Base-by-base conservation (phyloP, 2,329 filamentous ascomycete genomes). In the Neonectria magnoliae region DNA sequence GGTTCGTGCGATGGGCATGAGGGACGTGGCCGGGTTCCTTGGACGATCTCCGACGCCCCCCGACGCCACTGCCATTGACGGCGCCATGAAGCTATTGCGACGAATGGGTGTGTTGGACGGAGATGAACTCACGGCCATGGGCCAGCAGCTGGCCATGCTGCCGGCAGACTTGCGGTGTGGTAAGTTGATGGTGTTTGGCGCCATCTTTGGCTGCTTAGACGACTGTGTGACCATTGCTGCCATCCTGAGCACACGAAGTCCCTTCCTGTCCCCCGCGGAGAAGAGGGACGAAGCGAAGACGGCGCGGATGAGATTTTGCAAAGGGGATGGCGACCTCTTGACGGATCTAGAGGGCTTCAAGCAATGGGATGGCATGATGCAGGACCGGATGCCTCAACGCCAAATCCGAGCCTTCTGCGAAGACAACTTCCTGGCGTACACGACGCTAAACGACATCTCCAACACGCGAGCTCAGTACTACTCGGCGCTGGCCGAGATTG, bases 121-220 rank as follows among this genome's bases (percentile, higher is more conserved):
- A 48, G 89, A 93, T 62, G 91, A 93, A 73, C 85, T 99, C 44
- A 98, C 96, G 0, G 94, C 94, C 3, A 89, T 99, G 51, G 96
- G 96, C 42, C 90, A 92, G 57, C 96, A 98, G 80, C 84, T 99
- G n/a, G 92, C 94, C 18, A 93, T 97, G 88, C 94, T 99, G 55
- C 96, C 96, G 2, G 93, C 95, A 0, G 96, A 99, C 75, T 85
- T 99, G 52, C 90, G 95, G 29, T 97, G 94, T 77, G 93, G 93
- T 50, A 99, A 99, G 79, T 85, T 99, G 36, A 93, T 99, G 86
- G 93, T 99, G 4, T 97, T 97, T 75, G 96, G 96, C 6, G 91
- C 93, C 16, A 94, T 97, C 62, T 98, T 99, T 75, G 93, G 93
- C 36, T 98, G 95, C 75, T 85, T 98, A 7, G 93, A 97, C 73